A percentile compares a stretch with the other conserved stretches of the same genome.
These are phyloP conservation scores for Fusarium tjaetaba DNA, from an alignment of 2,329 filamentous ascomycete species.

Conservation along the genomic window DNA sequence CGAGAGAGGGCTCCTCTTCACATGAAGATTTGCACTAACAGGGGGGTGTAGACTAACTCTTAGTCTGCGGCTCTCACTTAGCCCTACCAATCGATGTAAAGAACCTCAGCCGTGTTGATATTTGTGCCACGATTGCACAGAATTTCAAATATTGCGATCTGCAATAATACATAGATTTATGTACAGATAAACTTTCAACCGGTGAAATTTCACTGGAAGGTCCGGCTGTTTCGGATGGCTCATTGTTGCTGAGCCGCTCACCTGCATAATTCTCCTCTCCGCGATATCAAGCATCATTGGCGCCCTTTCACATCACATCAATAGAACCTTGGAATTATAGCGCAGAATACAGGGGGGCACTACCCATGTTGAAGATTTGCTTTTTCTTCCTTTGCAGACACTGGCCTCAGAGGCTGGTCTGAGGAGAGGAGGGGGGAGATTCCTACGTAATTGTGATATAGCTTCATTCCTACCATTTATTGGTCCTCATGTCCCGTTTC, in stretches of 20 bases:
- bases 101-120: neutral
- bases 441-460: neutral
- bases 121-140: neutral
- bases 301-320: neutral
- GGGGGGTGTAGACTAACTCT: neutral
- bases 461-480: neutral
- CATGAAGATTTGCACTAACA: neutral
- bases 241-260: neutral
- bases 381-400: neutral
- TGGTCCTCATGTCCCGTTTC: conserved; percentile 2
- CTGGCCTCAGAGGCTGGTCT: neutral
- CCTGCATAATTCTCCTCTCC: neutral
- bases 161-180: neutral
- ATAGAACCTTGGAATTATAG: neutral
- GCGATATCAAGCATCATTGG: neutral
- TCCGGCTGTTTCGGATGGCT: neutral
- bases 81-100: neutral
- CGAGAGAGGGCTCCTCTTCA: neutral
- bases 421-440: neutral
- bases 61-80: neutral
- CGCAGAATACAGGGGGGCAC: neutral
- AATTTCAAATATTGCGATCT: neutral
- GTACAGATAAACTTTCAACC: neutral
- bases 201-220: neutral
- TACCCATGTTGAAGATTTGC: neutral